Evolutionary conservation across 805 yeast genomes (phyloP), one percentile per base, ranked within the genome.

Genomic region (Tetrapisispora fleetii): DNA sequence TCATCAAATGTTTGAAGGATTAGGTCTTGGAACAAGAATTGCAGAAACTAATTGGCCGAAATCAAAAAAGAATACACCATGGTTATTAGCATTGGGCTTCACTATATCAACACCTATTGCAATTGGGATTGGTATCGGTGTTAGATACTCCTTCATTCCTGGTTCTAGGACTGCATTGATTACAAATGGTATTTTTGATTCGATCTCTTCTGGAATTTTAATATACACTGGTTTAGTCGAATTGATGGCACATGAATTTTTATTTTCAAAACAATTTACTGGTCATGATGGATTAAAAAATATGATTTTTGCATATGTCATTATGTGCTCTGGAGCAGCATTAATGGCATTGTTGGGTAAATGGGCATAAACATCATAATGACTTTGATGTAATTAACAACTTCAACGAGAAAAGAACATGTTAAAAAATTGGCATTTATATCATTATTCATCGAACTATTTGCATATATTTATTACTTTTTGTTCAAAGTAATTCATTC

Each of bases 1-100:
- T 73, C 91, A 84, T 65, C 91, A 84, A 65, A 72, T 80, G 59
- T 85, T 84, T 58, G 91, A 84, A 69, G 91, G 91, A 53, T 72
- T 84, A 47, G 91, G 91, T 56, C 72, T 83, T 53, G 90, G 91
- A 32, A 73, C 90, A 11, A 75, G 93, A 62, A 65, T 81, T 43
- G 78, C 85, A 1, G 72, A 73, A 36, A 77, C 80, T 18, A 68
- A 72, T 2, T 82, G 82, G 77, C 83, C 84, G 9, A 53, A 56
- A 24, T 47, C 44, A 40, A 67, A 63, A 53, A 64, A 59, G 49
- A 61, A 68, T 48, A 73, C 74, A 45, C 65, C 66, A 24, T 80
- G 75, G 65, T 51, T 69, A 1, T 63, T 79, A 49, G 76, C 77
- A 41, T 17, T 71, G 30, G 79, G 68, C 10, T 82, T 77, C 56